Base-by-base conservation (phyloP, 805 yeast species). In the Wickerhamomyces tratensis region DNA sequence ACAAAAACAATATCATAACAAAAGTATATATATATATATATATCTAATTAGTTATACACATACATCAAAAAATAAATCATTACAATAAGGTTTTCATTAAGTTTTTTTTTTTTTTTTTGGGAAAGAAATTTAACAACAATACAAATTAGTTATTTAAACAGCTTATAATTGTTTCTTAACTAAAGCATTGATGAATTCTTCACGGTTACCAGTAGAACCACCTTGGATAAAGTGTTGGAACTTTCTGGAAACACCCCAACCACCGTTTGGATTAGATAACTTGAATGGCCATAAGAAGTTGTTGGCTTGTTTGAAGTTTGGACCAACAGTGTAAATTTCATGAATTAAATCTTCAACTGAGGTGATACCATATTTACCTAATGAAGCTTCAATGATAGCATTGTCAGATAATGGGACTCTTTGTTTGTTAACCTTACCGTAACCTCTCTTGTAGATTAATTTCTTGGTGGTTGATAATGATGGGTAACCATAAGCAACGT, bases 191-290 rank as follows among this genome's bases (percentile, higher is more conserved):
- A 87, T 87, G 86, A 77, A 83, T 65, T 86, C 82, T 77, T 87
- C 96, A 76, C 95, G 85, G 94, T 87, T 87, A 84, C 96, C 96
- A 72, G 87, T 80, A 77, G 93, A 82, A 83, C 96, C 96, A 79
- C 95, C 95, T 77, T 86, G 94, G 79, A 87, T 83, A 69, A 84
- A 87, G 77, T 87, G 95, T 77, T 80, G 80, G 94, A 87, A 87
- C 80, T 87, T 87, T 82, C 95, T 87, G 72, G 81, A 76, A 58
- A 85, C 85, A 78, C 95, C 91, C 95, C 94, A 87, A 72, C 96
- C 96, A 75, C 96, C 96, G 71, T 79, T 78, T 73, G 96, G 96
- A 82, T 84, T 86, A 62, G 95, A 86, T 69, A 87, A 80, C 77
- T 85, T 80, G 91, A 87, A 87, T 76, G 96, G 96, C 94, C 95